Conservation (phyloP, 1,284 basidiomycete species). For the Ustilago sp. region DNA sequence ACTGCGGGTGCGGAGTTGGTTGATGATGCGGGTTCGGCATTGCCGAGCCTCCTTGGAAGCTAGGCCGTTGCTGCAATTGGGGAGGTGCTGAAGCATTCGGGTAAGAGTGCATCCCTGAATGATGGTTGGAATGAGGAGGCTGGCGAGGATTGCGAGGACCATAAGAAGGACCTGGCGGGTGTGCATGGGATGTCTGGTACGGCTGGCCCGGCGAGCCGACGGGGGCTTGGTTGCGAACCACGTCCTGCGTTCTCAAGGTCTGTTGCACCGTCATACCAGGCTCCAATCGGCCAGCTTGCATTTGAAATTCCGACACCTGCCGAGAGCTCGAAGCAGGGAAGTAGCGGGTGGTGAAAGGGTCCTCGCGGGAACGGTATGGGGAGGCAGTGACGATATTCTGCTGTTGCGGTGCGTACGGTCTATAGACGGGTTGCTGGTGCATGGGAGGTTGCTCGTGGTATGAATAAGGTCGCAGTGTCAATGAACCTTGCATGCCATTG, state of each 20-base stretch:
- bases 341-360: slow-evolving; percentile 57
- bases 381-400: slow-evolving; percentile 16
- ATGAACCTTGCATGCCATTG: slow-evolving; percentile 29
- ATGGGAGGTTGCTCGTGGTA: slow-evolving; percentile 48
- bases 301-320: slow-evolving; percentile 64
- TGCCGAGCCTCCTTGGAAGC: slow-evolving; percentile 18
- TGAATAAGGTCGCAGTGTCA: slow-evolving; percentile 55
- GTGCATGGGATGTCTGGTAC: slow-evolving; percentile 20
- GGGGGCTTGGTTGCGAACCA: slow-evolving; percentile 26
- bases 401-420: slow-evolving; percentile 29
- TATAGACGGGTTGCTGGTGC: slow-evolving; percentile 36
- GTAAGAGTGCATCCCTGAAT: slow-evolving; percentile 21
- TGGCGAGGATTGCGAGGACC: slow-evolving; percentile 50
- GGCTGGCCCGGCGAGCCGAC: slow-evolving; percentile 20
- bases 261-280: slow-evolving; percentile 67
- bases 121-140: slow-evolving; percentile 21
- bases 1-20: slow-evolving; percentile 35
- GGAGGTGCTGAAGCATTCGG: slow-evolving; percentile 24
- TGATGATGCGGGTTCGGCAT: slow-evolving; percentile 28
- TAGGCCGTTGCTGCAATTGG: slow-evolving; percentile 29
- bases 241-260: slow-evolving; percentile 55
- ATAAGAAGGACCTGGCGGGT: slow-evolving; percentile 38
- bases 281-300: slow-evolving; percentile 45
- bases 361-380: slow-evolving; percentile 45
- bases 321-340: slow-evolving; percentile 64